Evolutionary conservation across 2,329 filamentous ascomycete genomes (phyloP).

Genomic region (Fusarium algeriense): DNA sequence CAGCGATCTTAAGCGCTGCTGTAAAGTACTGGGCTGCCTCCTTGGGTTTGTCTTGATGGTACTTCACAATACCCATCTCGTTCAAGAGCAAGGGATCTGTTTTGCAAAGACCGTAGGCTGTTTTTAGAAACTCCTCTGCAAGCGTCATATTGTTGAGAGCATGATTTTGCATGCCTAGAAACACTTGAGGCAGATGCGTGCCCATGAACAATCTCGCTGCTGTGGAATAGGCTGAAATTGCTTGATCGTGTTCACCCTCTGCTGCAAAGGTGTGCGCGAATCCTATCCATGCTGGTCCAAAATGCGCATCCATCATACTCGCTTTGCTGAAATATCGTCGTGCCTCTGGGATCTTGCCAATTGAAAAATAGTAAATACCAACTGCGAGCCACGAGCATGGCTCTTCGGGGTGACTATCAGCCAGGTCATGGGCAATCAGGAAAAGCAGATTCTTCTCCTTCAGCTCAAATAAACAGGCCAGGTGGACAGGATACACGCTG

Average conservation of each 20-base stretch:
- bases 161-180: conserved; percentile 98
- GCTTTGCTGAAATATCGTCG: conserved; percentile 97
- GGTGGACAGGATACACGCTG: conserved; percentile 86
- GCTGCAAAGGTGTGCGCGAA: conserved; percentile 98
- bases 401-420: conserved; percentile 91
- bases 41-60: conserved; percentile 84
- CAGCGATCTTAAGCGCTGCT: conserved; percentile 80
- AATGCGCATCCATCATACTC: conserved; percentile 97
- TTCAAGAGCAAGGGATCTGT: conserved; percentile 92
- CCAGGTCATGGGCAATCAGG: conserved; percentile 90
- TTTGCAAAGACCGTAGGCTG: conserved; percentile 84
- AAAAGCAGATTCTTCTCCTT: conserved; percentile 89
- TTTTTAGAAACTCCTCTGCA: conserved; percentile 93
- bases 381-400: conserved; percentile 95
- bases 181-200: conserved; percentile 94
- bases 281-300: conserved; percentile 97
- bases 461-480: conserved; percentile 91
- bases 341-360: conserved; percentile 90
- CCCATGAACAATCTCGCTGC: conserved; percentile 96
- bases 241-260: conserved; percentile 97
- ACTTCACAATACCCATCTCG: conserved; percentile 95
- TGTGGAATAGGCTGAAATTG: conserved; percentile 96
- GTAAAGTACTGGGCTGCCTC: conserved; percentile 83
- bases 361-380: conserved; percentile 92
- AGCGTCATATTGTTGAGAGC: conserved; percentile 94